Evolutionary conservation across 495 filamentous ascomycete genomes (phyloP), one percentile per base, ranked within the genome.

Genomic region (Tuber melanosporum): DNA sequence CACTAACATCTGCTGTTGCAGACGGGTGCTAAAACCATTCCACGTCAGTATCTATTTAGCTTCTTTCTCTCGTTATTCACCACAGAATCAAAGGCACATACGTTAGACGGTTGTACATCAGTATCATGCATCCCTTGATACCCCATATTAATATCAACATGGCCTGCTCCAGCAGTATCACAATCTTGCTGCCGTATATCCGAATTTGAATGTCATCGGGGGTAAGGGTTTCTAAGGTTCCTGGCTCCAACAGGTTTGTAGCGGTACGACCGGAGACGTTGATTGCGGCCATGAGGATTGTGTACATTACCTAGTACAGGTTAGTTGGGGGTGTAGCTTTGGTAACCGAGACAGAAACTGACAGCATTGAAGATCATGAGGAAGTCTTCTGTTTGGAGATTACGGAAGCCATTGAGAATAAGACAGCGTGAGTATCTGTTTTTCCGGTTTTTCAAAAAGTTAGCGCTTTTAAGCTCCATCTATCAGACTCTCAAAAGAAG

Each of bases 221-320:
- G 0, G 89, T 86, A 2, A 91, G 84, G 7, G 77, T 75, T 45
- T 84, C 81, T 36, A 88, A 84, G 73, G 90, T 86, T 12, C 86
- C 86, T 0, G 89, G 88, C 57, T 88, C 85, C 74, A 91, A 85
- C 2, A 92, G 87, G 75, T 91, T 91, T 45, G 88, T 90, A 41
- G 86, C 87, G 22, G 87, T 87, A 70, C 86, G 84, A 10, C 87
- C 83, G 1, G 90, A 88, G 44, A 90, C 85, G 78, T 91, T 90
- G 76, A 91, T 89, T 20, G 86, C 81, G 9, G 87, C 83, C 52
- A 91, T 85, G 10, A 91, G 80, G 22, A 84, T 85, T 4, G 89
- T 91, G 78, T 89, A 90, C 20, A 88, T 86, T 73, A 84, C 78
- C 85, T 88, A 72, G 26, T 26, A 66, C 15, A 17, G 1, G 57